phyloP scores from a whole-genome alignment of 257 asterid species.

The Verbascum thapsus region DNA sequence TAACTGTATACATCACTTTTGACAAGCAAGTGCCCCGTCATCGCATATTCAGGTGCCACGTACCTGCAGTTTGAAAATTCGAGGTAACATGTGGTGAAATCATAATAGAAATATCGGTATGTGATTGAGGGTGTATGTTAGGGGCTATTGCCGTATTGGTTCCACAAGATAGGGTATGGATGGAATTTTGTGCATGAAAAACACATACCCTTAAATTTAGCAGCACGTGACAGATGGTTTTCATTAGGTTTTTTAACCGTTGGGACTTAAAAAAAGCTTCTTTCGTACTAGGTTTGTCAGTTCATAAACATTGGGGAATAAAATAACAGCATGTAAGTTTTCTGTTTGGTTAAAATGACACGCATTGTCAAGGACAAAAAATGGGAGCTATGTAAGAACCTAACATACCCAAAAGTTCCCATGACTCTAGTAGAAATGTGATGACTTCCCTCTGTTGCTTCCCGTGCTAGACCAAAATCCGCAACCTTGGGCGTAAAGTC shows the following conservation, averaged over 20 bases:
- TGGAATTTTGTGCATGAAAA: too few relatives aligned
- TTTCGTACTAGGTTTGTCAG: too few relatives aligned
- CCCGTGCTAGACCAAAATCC: conserved; percentile 96
- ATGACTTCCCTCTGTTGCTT: conserved; percentile 95
- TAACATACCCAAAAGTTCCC: conserved; percentile 96
- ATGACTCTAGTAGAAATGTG: conserved; percentile 96
- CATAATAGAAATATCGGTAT: neutral
- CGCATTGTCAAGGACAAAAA: neutral
- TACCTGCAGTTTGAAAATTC: conserved; percentile 50
- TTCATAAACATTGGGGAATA: too few relatives aligned
- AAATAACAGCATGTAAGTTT: neutral
- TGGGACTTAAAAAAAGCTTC: too few relatives aligned
- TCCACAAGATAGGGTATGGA: too few relatives aligned
- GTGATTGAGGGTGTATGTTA: too few relatives aligned
- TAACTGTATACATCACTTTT: conserved; percentile 95
- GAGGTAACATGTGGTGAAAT: conserved; percentile 12
- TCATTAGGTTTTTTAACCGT: too few relatives aligned
- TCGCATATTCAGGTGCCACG: conserved; percentile 97
- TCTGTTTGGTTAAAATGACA: neutral
- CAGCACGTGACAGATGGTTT: too few relatives aligned
- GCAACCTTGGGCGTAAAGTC: conserved; percentile 97
- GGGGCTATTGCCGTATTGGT: too few relatives aligned
- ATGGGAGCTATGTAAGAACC: neutral
- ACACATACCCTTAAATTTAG: too few relatives aligned
- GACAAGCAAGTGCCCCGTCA: conserved; percentile 94